phyloP scores from a whole-genome alignment of 371 early-diverging fungal genomes.

The Mortierella sp. region DNA sequence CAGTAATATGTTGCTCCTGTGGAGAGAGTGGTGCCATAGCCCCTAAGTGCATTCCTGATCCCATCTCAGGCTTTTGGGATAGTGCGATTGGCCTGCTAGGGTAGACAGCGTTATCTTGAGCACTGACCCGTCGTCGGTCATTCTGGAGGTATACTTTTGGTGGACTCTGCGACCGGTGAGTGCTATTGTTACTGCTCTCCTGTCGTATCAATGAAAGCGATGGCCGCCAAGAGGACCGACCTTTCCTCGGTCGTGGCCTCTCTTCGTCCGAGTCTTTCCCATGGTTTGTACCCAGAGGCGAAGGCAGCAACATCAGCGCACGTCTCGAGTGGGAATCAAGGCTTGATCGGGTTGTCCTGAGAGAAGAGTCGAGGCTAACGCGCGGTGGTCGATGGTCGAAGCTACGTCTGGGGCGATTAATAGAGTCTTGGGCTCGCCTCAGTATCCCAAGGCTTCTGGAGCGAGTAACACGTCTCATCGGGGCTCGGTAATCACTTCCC shows the following conservation, averaged over 20 bases:
- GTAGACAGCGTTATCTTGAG: background rate
- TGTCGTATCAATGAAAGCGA: slow-evolving; percentile 47
- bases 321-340: no score
- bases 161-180: slow-evolving; percentile 10
- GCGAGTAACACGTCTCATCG: no score
- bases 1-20: slow-evolving; percentile 26
- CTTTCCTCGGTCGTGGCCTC: slow-evolving; percentile 25
- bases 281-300: background rate
- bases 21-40: background rate
- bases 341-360: no score
- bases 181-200: slow-evolving; percentile 17
- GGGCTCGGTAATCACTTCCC: no score
- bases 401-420: no score
- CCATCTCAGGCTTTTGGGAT: background rate
- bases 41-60: background rate
- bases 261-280: slow-evolving; percentile 35
- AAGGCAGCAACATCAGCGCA: no score
- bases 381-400: no score
- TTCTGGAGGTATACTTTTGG: slow-evolving; percentile 31
- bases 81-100: background rate
- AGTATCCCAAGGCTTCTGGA: no score
- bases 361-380: no score
- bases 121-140: slow-evolving; percentile 27
- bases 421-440: no score
- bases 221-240: slow-evolving; percentile 43